These are phyloP conservation scores for Beauveria asiatica DNA, from an alignment of 2,329 filamentous ascomycete genomes.

Conservation along the genomic window DNA sequence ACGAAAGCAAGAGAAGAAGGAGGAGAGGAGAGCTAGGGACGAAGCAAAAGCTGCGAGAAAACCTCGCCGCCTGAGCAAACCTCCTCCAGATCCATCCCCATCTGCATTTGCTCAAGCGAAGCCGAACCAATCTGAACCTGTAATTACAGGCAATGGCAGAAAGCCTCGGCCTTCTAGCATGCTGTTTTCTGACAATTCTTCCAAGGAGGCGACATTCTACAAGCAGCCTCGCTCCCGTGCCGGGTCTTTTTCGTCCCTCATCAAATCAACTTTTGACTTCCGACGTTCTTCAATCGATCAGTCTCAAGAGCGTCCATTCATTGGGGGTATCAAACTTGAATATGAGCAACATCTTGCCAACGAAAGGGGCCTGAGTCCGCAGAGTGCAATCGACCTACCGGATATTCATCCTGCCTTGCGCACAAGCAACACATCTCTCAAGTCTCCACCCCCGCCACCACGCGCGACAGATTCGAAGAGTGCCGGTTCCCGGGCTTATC, in stretches of 20 bases:
- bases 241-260: constrained; percentile 28
- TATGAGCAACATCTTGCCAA: constrained; percentile 27
- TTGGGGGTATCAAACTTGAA: constrained; percentile 34
- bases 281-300: constrained; percentile 26
- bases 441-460: constrained; percentile 16
- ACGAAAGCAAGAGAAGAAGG: constrained; percentile 45
- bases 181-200: constrained; percentile 8
- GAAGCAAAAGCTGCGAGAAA: constrained; percentile 28
- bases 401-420: constrained; percentile 28
- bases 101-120: constrained; percentile 12
- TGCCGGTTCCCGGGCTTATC: constrained; percentile 23
- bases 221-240: constrained; percentile 24
- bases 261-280: constrained; percentile 27
- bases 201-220: constrained; percentile 12
- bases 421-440: constrained; percentile 20
- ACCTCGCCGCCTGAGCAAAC: constrained; percentile 24
- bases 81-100: constrained; percentile 19
- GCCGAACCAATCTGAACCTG: constrained; percentile 14
- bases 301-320: constrained; percentile 26
- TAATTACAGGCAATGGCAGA: constrained; percentile 12
- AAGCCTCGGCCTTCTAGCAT: constrained; percentile 14
- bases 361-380: constrained; percentile 20
- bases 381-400: constrained; percentile 18
- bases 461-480: constrained; percentile 17
- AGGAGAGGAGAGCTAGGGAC: constrained; percentile 32